Base-by-base conservation (phyloP, 768 basidiomycete species). In the Heimioporus sp. region DNA sequence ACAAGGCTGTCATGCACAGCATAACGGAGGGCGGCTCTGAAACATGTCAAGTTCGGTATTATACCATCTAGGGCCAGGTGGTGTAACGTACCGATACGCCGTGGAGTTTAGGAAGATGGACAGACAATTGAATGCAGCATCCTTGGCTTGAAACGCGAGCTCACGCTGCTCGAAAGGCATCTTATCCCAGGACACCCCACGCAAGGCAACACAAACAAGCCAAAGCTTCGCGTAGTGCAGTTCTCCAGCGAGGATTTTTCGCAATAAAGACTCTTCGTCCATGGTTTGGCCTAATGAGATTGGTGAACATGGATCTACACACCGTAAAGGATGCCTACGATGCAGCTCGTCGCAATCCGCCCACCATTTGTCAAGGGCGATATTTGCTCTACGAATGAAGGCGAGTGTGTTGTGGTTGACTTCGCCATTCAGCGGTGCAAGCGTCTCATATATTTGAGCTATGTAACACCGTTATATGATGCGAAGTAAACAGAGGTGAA, bases 91-190 rank as follows among this genome's bases (percentile, higher is more conserved):
- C 90, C 91, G 80, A 61, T 92, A 91, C 42, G 89, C 86, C 5
- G 82, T 76, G 17, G 89, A 90, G 49, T 82, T 83, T 57, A 96
- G 75, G 71, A 95, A 93, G 46, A 90, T 87, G 42, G 86, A 80
- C 39, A 98, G 72, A 65, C 92, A 94, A 57, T 85, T 84, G 34
- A 87, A 83, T 5, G 94, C 94, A 0, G 93, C 89, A 62, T 95
- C 92, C 72, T 94, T 96, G 24, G 93, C 94, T 63, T 95, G 90
- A 75, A 96, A 95, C 4, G 93, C 93, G 42, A 96, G 78, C 67
- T 96, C 94, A 36, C 92, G 85, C 65, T 96, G 94, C 68, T 97
- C 94, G 54, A 90, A 92, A 4, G 92, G 85, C 87, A 97, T 92
- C 70, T 93, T 94, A 64, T 97, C 93, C 94, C 93, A 98, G 5